These are phyloP conservation scores for Aphanocladium album DNA, from an alignment of 2,329 filamentous ascomycete species.

Conservation along the genomic window DNA sequence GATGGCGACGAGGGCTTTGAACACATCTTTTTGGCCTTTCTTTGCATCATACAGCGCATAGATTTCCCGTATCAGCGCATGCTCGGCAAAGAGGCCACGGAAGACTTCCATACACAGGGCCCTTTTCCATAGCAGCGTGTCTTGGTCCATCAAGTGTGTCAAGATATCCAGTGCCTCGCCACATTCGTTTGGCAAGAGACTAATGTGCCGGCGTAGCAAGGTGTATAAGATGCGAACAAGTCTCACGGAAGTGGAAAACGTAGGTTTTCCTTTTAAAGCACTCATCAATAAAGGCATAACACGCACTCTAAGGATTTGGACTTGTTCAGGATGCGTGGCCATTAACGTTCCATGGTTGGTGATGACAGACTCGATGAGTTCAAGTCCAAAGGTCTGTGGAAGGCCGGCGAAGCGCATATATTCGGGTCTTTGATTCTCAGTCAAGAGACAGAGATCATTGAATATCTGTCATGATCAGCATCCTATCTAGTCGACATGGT, in stretches of 20 bases:
- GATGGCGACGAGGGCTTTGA: conserved; percentile 77
- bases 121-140: conserved; percentile 79
- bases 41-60: conserved; percentile 74
- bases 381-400: conserved; percentile 77
- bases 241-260: conserved; percentile 77
- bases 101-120: conserved; percentile 89
- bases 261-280: conserved; percentile 69
- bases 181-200: conserved; percentile 70
- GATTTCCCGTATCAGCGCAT: conserved; percentile 70
- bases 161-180: conserved; percentile 77
- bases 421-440: conserved; percentile 76
- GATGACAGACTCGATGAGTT: conserved; percentile 86
- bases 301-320: conserved; percentile 67
- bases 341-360: conserved; percentile 82
- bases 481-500: conserved; percentile 11
- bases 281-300: conserved; percentile 81
- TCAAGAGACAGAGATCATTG: conserved; percentile 82
- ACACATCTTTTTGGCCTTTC: conserved; percentile 66
- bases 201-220: conserved; percentile 71
- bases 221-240: conserved; percentile 79
- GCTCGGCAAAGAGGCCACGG: conserved; percentile 76
- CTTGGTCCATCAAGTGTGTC: conserved; percentile 83
- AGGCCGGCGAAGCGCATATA: conserved; percentile 77
- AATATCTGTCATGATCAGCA: conserved; percentile 55
- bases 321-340: conserved; percentile 70